Conservation (phyloP, 805 yeast genomes). For the Kockiozyma suomiensis region DNA sequence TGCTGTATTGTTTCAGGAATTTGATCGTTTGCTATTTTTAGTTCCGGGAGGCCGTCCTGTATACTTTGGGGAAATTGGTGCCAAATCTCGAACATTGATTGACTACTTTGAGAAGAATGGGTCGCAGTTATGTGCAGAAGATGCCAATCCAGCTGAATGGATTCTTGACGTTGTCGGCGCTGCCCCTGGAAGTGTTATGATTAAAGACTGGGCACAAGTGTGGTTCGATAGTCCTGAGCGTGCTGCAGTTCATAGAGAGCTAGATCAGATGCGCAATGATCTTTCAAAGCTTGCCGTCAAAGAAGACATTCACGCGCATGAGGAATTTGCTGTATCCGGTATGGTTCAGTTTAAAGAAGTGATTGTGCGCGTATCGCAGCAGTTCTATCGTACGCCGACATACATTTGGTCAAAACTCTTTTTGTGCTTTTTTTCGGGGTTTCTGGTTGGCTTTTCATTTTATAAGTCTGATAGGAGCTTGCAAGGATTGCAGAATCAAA, state of each 20-base stretch:
- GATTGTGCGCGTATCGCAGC: constrained; percentile 55
- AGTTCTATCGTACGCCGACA: constrained; percentile 64
- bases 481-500: constrained; percentile 79
- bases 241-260: constrained; percentile 58
- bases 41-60: constrained; percentile 79
- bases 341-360: constrained; percentile 49
- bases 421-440: constrained; percentile 55
- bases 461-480: constrained; percentile 62
- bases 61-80: constrained; percentile 80
- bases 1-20: constrained; percentile 67
- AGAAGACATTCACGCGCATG: constrained; percentile 5
- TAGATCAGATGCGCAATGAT: constrained; percentile 66
- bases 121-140: constrained; percentile 65
- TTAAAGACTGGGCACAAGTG: constrained; percentile 52
- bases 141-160: constrained; percentile 88
- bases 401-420: constrained; percentile 59
- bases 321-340: constrained; percentile 58
- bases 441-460: constrained; percentile 70
- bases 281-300: constrained; percentile 36
- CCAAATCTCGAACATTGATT: constrained; percentile 58
- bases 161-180: constrained; percentile 67
- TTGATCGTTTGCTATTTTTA: constrained; percentile 66
- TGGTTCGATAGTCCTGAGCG: constrained; percentile 75
- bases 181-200: constrained; percentile 43
- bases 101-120: constrained; percentile 71